Conservation (phyloP, 2,329 filamentous ascomycete genomes). For the Xylogone sp. region DNA sequence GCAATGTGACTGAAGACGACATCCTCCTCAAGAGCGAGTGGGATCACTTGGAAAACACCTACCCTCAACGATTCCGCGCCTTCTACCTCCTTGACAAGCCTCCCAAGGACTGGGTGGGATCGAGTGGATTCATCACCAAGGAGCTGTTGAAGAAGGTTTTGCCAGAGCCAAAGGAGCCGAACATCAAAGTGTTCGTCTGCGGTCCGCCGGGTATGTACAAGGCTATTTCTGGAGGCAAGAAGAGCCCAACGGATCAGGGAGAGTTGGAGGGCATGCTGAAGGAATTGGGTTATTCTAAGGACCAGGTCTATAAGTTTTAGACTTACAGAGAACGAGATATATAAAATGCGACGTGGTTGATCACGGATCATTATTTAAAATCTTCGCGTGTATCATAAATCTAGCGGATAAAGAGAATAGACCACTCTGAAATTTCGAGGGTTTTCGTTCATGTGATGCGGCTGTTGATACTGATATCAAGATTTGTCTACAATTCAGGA, state of each 20-base stretch:
- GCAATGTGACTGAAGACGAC: constrained; percentile 84
- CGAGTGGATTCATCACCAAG: constrained; percentile 80
- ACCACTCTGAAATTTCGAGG: too few relatives aligned
- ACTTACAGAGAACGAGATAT: constrained; percentile 3
- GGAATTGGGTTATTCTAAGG: constrained; percentile 78
- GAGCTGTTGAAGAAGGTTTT: constrained; percentile 92
- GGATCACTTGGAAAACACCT: constrained; percentile 85
- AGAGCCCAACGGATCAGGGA: constrained; percentile 89
- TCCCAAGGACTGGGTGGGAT: constrained; percentile 71
- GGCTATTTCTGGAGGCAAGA: constrained; percentile 84
- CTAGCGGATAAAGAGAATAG: too few relatives aligned
- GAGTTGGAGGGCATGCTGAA: constrained; percentile 79
- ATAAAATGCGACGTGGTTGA: background rate
- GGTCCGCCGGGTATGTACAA: constrained; percentile 93
- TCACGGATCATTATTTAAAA: too few relatives aligned
- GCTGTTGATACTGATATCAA: too few relatives aligned
- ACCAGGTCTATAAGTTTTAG: constrained; percentile 97
- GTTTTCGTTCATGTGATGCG: too few relatives aligned
- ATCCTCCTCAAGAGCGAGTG: constrained; percentile 88
- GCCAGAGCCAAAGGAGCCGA: constrained; percentile 84
- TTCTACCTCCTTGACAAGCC: constrained; percentile 92
- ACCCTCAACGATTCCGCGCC: constrained; percentile 89
- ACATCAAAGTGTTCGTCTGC: constrained; percentile 96
- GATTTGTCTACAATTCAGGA: too few relatives aligned
- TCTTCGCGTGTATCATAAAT: too few relatives aligned